A percentile compares a stretch with the other conserved stretches of the same genome.
phyloP scores from a whole-genome alignment of 768 basidiomycete species.

The Tulasnella sp. region DNA sequence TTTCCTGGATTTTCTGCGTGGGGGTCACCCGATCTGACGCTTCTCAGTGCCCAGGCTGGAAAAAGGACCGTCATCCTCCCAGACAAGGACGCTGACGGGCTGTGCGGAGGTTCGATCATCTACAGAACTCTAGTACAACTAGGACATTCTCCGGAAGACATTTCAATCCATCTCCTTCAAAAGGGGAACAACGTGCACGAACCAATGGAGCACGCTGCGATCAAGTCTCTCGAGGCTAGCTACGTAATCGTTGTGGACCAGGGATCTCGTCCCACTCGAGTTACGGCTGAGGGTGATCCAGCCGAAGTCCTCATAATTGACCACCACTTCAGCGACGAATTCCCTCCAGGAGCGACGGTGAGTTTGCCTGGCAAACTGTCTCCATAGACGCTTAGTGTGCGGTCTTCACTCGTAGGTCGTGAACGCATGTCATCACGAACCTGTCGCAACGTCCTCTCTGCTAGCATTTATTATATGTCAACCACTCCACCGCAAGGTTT shows the following conservation, averaged over 20 bases:
- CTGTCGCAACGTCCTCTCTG: slow-evolving; percentile 40
- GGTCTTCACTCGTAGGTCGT: slow-evolving; percentile 21
- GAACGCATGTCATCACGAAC: slow-evolving; percentile 36
- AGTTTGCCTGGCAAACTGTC: background rate
- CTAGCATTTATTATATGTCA: slow-evolving; percentile 38
- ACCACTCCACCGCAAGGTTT: slow-evolving; percentile 31
- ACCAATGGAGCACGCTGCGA: slow-evolving; percentile 29
- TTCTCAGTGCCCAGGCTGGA: slow-evolving; percentile 1
- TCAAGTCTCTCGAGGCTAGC: slow-evolving; percentile 29
- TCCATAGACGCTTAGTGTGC: too few species aligned
- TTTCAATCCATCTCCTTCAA: slow-evolving; percentile 36
- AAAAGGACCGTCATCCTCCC: slow-evolving; percentile 41
- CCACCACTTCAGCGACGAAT: slow-evolving; percentile 40
- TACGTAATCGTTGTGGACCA: slow-evolving; percentile 41
- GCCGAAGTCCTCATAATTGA: slow-evolving; percentile 38
- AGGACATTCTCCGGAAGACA: slow-evolving; percentile 29
- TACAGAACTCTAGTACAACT: slow-evolving; percentile 36
- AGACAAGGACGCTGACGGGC: slow-evolving; percentile 40
- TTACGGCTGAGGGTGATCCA: slow-evolving; percentile 17
- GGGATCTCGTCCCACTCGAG: slow-evolving; percentile 37
- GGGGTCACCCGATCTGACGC: background rate
- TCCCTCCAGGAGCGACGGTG: slow-evolving; percentile 34
- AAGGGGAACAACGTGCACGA: slow-evolving; percentile 40
- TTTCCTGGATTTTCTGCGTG: background rate
- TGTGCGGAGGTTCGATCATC: slow-evolving; percentile 33